Percentiles rank a stretch among this genome's conserved stretches.
Conservation (phyloP, 352 stramenopile species). For the Elongisporangium prolatum region DNA sequence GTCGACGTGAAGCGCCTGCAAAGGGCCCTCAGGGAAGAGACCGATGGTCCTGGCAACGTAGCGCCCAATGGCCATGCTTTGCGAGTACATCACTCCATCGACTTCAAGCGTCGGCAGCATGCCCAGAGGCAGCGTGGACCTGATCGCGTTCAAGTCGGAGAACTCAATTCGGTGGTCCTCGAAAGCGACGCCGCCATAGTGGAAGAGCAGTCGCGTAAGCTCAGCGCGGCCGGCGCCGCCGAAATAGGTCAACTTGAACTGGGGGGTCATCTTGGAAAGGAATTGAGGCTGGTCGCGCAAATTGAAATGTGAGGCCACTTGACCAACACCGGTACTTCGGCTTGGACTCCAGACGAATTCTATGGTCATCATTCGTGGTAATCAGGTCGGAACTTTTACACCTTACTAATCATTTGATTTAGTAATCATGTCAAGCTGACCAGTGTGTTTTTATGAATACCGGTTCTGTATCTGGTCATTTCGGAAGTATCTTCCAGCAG, state of each 20-base stretch:
- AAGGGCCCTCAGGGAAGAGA: no score
- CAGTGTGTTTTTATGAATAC: no score
- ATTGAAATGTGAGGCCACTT: background rate
- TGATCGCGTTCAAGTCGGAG: conserved; percentile 51
- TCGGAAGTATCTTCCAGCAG: no score
- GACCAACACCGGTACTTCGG: background rate
- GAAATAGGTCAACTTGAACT: conserved; percentile 20
- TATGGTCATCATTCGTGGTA: no score
- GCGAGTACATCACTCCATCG: conserved; percentile 36
- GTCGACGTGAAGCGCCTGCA: no score
- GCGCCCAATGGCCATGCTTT: no score
- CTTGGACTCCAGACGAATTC: no score
- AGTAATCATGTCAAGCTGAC: no score
- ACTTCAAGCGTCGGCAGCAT: conserved; percentile 49
- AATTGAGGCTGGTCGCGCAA: background rate
- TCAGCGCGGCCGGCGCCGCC: conserved; percentile 18
- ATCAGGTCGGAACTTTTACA: no score
- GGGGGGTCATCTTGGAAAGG: conserved; percentile 4
- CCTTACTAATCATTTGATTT: no score
- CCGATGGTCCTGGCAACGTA: no score
- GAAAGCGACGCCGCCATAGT: conserved; percentile 51
- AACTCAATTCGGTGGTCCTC: conserved; percentile 47
- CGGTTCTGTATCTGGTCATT: no score
- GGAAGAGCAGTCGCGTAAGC: conserved; percentile 30
- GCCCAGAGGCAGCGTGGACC: conserved; percentile 43